These are phyloP conservation scores for Ogataea hybrid DNA, from an alignment of 1,139 yeast genomes.

Conservation along the genomic window DNA sequence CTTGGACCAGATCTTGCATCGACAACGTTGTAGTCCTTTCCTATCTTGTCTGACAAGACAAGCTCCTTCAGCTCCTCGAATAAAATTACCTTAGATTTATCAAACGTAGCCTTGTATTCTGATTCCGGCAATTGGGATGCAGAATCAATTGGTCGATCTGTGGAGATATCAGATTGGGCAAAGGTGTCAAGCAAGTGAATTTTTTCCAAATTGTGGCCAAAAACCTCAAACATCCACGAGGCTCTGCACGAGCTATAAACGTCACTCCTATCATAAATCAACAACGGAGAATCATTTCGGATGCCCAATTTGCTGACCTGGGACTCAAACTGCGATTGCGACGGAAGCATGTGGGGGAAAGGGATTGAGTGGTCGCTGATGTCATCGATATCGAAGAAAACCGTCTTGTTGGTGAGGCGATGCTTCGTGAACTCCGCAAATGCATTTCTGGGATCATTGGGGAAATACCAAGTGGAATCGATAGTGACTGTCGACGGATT, in stretches of 20 bases:
- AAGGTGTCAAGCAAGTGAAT: constrained; percentile 72
- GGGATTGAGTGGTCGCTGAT: constrained; percentile 54
- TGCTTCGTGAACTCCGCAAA: constrained; percentile 52
- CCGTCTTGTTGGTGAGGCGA: constrained; percentile 60
- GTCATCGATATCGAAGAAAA: constrained; percentile 77
- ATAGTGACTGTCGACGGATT: constrained; percentile 28
- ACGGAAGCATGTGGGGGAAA: constrained; percentile 91
- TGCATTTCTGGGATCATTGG: constrained; percentile 64
- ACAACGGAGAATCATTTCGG: constrained; percentile 51
- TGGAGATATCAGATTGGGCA: constrained; percentile 40
- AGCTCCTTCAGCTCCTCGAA: constrained; percentile 62
- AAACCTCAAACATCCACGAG: constrained; percentile 81
- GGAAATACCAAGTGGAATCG: constrained; percentile 94
- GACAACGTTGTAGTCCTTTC: constrained; percentile 50
- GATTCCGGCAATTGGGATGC: constrained; percentile 31
- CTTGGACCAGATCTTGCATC: constrained; percentile 83
- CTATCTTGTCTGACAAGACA: constrained; percentile 48
- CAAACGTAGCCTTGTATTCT: constrained; percentile 40
- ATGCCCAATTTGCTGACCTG: constrained; percentile 51
- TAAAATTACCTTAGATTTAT: constrained; percentile 50
- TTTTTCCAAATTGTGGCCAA: constrained; percentile 60
- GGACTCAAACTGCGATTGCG: constrained; percentile 48
- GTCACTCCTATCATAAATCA: constrained; percentile 85
- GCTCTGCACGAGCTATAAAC: constrained; percentile 87
- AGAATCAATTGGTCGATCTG: constrained; percentile 24